phyloP scores from a whole-genome alignment of 257 asterid species.

The Solanum pinnatisectum region DNA sequence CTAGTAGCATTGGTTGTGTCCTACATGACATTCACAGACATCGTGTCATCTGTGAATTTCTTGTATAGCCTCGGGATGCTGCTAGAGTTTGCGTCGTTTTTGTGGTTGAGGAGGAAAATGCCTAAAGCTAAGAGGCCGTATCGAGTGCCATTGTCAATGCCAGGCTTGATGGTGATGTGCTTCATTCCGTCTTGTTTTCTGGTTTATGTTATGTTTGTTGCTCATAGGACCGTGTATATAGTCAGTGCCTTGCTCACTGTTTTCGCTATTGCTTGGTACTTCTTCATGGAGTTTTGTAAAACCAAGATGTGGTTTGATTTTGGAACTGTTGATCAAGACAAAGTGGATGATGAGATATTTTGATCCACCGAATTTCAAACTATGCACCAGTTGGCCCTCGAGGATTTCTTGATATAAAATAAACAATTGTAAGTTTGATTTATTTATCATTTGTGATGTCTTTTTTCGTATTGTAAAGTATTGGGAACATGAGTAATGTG shows the following conservation, averaged over 20 bases:
- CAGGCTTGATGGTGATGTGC: conserved; percentile 43
- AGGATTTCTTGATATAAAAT: neutral
- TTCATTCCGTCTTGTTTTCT: conserved; percentile 47
- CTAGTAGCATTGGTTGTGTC: conserved; percentile 32
- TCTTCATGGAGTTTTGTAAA: conserved; percentile 40
- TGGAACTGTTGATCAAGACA: neutral
- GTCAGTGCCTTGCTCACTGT: conserved; percentile 40
- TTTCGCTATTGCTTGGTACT: conserved; percentile 40
- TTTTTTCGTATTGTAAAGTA: neutral
- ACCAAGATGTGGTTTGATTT: conserved; percentile 26
- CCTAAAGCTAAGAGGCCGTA: conserved; percentile 37
- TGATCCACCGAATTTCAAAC: neutral
- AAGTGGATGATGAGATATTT: neutral
- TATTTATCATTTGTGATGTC: neutral
- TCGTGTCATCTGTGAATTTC: conserved; percentile 50
- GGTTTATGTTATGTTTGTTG: conserved; percentile 46
- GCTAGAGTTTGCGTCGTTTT: conserved; percentile 44
- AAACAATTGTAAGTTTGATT: neutral
- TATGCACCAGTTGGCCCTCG: neutral
- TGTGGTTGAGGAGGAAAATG: conserved; percentile 37
- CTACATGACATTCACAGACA: conserved; percentile 22
- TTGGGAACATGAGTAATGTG: neutral
- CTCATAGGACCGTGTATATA: conserved; percentile 38
- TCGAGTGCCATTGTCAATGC: conserved; percentile 31
- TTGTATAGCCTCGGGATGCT: conserved; percentile 64